Evolutionary conservation across 2,329 filamentous ascomycete genomes (phyloP).

Genomic region (Penicillium sp.): DNA sequence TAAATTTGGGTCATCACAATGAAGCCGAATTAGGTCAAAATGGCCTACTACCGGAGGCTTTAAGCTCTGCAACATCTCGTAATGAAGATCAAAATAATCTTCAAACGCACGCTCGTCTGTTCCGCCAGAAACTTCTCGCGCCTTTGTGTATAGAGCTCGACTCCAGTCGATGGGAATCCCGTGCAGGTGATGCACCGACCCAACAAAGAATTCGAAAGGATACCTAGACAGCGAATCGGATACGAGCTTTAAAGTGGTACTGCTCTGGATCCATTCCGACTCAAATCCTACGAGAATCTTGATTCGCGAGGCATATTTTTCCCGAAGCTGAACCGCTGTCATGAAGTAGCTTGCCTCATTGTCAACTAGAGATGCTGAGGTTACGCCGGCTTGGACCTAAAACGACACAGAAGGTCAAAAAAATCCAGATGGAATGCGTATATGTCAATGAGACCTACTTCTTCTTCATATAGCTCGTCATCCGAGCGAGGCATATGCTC

Average conservation of each 20-base stretch:
- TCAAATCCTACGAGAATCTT: neutral
- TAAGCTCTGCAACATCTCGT: neutral
- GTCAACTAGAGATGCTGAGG: neutral
- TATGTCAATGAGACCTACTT: neutral
- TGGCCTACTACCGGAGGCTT: neutral
- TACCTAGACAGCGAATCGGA: neutral
- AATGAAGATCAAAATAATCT: neutral
- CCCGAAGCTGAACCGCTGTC: neutral
- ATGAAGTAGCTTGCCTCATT: neutral
- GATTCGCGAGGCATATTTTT: neutral
- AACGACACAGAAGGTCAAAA: neutral
- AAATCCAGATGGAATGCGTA: neutral
- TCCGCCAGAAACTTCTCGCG: neutral
- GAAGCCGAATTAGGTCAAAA: neutral
- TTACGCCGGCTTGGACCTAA: neutral
- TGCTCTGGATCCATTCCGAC: neutral
- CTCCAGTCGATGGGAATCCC: neutral
- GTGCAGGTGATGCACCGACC: neutral
- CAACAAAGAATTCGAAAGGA: neutral
- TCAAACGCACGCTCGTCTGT: neutral
- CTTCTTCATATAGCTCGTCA: neutral
- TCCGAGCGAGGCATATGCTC: neutral
- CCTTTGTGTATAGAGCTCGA: neutral
- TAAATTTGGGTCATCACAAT: neutral
- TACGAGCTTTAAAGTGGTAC: neutral